phyloP scores from a whole-genome alignment of 768 basidiomycete species.

The Suillus alpinus region DNA sequence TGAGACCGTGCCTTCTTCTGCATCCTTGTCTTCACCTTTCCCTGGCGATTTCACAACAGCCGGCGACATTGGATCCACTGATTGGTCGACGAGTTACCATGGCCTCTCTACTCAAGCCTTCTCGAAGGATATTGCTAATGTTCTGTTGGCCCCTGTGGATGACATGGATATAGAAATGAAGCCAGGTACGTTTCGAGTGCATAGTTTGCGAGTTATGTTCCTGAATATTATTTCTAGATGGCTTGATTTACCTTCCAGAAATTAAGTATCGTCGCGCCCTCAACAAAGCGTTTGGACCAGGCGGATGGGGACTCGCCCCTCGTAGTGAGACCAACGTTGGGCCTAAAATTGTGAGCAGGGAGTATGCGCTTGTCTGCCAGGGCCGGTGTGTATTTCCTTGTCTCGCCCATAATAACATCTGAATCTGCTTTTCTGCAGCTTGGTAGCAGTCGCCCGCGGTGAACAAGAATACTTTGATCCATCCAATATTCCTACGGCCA shows the following conservation, averaged over 20 bases:
- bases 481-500: constrained; percentile 86
- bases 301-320: constrained; percentile 95
- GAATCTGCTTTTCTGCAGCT: constrained; percentile 37
- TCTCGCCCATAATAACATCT: background rate
- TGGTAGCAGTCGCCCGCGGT: constrained; percentile 88
- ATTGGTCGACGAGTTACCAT: constrained; percentile 89
- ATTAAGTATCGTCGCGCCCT: constrained; percentile 93
- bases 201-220: background rate
- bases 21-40: constrained; percentile 18
- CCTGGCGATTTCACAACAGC: constrained; percentile 26
- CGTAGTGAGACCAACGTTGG: constrained; percentile 89
- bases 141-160: constrained; percentile 72
- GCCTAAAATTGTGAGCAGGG: constrained; percentile 83
- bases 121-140: constrained; percentile 65
- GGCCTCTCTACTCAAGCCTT: constrained; percentile 81
- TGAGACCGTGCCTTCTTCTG: constrained; percentile 14
- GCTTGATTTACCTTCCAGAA: constrained; percentile 91
- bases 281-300: constrained; percentile 93
- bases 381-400: constrained; percentile 59
- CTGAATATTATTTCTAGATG: constrained; percentile 50
- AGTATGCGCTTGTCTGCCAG: constrained; percentile 92
- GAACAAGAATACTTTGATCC: constrained; percentile 98
- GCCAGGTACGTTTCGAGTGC: constrained; percentile 58
- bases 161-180: constrained; percentile 88
- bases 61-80: constrained; percentile 36